Base-by-base conservation (phyloP, 345 rosid species). In the Physaria fendleri region DNA sequence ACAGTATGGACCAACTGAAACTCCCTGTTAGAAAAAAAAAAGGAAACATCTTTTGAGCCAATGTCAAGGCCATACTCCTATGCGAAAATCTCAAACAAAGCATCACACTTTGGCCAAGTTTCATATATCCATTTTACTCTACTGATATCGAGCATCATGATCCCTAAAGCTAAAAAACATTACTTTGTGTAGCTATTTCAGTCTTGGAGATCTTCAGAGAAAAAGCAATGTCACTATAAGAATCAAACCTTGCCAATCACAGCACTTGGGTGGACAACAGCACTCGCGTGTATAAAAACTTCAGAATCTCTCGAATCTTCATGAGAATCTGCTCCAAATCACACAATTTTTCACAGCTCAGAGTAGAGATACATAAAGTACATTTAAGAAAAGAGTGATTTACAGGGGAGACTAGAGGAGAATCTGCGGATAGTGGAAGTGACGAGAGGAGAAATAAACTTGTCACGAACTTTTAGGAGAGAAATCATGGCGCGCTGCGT, bases 1-100 rank as follows among this genome's bases (percentile, higher is more conserved):
- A 71, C 98, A 92, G 68, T 76, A 84, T 4, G 96, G 88, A 55
- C 96, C 98, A 33, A 92, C 62, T 6, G 84, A 75, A 69, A 80
- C 96, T 52, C 78, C 93, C 98, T 92, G 71, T 33, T 7, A 32
- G 5, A 9, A 20, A 9, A 3, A 28, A 8, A 8, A 15, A 18
- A 9, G 7, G 14, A 59, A 8, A 4, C 21, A 48, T 41, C 5
- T 20, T 22, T 29, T 37, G 54, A 57, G 5, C 11, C 13, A 38
- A 32, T 15, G 4, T 50, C 5, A 21, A 16, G 39, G 33, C 2
- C 12, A 43, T 0, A 10, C 6, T 43, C 41, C 12, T 20, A 11
- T 25, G 27, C 39, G 8, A 14, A 40, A 47, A 66, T 47, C 43
- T 57, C 57, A 66, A 56, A 21, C 11, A 58, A 68, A 58, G 52